phyloP scores from a whole-genome alignment of 2,329 filamentous ascomycete genomes.

The Xenoacremonium recifei region DNA sequence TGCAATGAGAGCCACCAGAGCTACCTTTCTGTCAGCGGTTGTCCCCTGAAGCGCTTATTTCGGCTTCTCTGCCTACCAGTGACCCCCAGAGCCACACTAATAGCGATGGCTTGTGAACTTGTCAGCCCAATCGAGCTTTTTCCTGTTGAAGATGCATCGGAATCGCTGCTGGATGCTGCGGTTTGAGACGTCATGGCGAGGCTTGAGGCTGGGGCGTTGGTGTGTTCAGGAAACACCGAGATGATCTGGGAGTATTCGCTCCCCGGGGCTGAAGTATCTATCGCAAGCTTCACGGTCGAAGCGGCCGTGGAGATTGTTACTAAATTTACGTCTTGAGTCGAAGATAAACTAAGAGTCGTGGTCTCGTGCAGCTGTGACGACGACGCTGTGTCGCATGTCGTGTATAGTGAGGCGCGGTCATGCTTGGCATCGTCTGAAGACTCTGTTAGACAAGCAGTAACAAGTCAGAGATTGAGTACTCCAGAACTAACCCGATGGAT shows the following conservation, averaged over 20 bases:
- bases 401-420: neutral
- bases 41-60: too few species aligned
- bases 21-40: neutral
- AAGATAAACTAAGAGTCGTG: too few species aligned
- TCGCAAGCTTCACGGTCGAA: too few species aligned
- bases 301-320: too few species aligned
- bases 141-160: too few species aligned
- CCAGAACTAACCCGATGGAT: neutral
- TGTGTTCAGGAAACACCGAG: constrained; percentile 18
- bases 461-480: neutral
- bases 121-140: too few species aligned
- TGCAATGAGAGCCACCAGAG: neutral
- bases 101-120: too few species aligned
- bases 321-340: too few species aligned
- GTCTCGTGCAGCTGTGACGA: too few species aligned
- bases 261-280: neutral
- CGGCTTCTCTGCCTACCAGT: constrained; percentile 10
- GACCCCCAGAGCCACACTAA: constrained; percentile 16
- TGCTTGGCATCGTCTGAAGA: neutral
- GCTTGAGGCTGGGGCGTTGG: constrained; percentile 1
- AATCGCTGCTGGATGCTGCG: constrained; percentile 3
- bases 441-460: neutral
- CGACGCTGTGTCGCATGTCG: too few species aligned
- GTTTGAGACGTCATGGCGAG: constrained; percentile 3
- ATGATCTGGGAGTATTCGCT: constrained; percentile 14